These are phyloP conservation scores for Stephanodiscus minutulus DNA, from an alignment of 108 stramenopile genomes.

Conservation along the genomic window DNA sequence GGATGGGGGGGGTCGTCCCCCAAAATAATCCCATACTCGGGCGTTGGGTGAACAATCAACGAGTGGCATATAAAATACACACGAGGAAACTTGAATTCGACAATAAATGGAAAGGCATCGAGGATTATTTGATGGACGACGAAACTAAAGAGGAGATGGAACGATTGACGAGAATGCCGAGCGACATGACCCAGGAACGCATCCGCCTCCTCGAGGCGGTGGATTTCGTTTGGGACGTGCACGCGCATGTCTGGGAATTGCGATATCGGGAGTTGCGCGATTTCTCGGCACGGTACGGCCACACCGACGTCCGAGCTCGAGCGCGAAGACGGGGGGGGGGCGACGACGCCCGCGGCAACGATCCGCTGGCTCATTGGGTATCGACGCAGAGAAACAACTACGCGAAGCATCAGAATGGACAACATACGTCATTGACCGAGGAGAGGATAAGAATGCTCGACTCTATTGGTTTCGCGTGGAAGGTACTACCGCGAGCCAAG, in stretches of 20 bases:
- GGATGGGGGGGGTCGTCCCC: no score
- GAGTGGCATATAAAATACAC: constrained; percentile 48
- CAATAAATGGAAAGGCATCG: constrained; percentile 16
- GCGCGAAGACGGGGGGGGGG: no score
- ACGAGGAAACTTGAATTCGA: constrained; percentile 29
- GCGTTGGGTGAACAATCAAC: constrained; percentile 64
- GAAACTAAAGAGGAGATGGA: constrained; percentile 17
- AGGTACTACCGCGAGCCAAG: constrained; percentile 16
- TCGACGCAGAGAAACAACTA: constrained; percentile 67
- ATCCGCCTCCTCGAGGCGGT: constrained; percentile 39
- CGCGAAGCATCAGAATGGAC: constrained; percentile 51
- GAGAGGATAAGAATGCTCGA: constrained; percentile 71
- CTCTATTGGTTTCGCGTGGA: constrained; percentile 68
- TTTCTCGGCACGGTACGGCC: constrained; percentile 35
- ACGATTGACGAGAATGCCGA: constrained; percentile 13
- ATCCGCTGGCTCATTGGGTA: constrained; percentile 71
- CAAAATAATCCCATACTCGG: constrained; percentile 55
- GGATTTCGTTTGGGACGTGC: constrained; percentile 48
- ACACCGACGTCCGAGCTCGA: constrained; percentile 22
- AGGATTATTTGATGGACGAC: constrained; percentile 7
- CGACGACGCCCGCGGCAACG: constrained; percentile 18
- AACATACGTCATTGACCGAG: constrained; percentile 70
- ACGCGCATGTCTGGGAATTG: constrained; percentile 33
- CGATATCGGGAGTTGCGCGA: constrained; percentile 37
- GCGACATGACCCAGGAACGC: constrained; percentile 48